Evolutionary conservation across 192 early-diverging fungal species (phyloP).

Genomic region (Coemansia javaensis): DNA sequence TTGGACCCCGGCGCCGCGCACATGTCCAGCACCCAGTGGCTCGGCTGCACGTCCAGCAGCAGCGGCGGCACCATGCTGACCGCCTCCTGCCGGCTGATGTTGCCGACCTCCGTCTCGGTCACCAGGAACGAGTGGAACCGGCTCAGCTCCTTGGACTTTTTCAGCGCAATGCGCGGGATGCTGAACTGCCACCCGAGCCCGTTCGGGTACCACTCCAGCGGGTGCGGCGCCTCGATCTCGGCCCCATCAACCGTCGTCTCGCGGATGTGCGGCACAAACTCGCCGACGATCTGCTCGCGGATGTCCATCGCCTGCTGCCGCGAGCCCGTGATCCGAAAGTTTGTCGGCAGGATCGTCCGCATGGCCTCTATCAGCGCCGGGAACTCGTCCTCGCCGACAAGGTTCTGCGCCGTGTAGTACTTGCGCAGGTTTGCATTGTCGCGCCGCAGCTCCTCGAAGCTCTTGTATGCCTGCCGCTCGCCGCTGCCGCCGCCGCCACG

Average conservation of each 20-base stretch:
- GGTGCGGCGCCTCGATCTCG: slow-evolving; percentile 66
- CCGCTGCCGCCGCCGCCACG: slow-evolving; percentile 19
- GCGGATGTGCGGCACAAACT: slow-evolving; percentile 58
- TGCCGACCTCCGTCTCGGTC: slow-evolving; percentile 96
- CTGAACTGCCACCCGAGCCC: slow-evolving; percentile 84
- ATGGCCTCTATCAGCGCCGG: slow-evolving; percentile 65
- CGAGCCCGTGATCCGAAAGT: slow-evolving; percentile 92
- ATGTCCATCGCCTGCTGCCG: slow-evolving; percentile 52
- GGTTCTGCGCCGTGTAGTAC: slow-evolving; percentile 45
- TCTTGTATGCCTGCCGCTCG: slow-evolving; percentile 37
- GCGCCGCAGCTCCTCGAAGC: slow-evolving; percentile 42
- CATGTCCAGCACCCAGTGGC: slow-evolving; percentile 88
- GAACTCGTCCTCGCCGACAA: slow-evolving; percentile 83
- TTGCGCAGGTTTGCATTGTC: slow-evolving; percentile 49
- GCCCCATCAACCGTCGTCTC: slow-evolving; percentile 65
- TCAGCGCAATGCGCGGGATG: slow-evolving; percentile 68
- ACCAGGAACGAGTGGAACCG: slow-evolving; percentile 94
- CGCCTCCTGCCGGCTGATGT: slow-evolving; percentile 93
- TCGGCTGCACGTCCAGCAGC: slow-evolving; percentile 81
- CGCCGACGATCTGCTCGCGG: slow-evolving; percentile 50
- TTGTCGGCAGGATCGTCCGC: slow-evolving; percentile 74
- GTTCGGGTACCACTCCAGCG: slow-evolving; percentile 86
- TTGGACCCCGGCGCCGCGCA: slow-evolving; percentile 99
- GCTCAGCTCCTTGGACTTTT: slow-evolving; percentile 68
- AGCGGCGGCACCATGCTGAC: slow-evolving; percentile 98